Percentiles rank a stretch among this genome's conserved stretches.
phyloP scores from a whole-genome alignment of 1,284 basidiomycete genomes.

The Ceratobasidium sp. region DNA sequence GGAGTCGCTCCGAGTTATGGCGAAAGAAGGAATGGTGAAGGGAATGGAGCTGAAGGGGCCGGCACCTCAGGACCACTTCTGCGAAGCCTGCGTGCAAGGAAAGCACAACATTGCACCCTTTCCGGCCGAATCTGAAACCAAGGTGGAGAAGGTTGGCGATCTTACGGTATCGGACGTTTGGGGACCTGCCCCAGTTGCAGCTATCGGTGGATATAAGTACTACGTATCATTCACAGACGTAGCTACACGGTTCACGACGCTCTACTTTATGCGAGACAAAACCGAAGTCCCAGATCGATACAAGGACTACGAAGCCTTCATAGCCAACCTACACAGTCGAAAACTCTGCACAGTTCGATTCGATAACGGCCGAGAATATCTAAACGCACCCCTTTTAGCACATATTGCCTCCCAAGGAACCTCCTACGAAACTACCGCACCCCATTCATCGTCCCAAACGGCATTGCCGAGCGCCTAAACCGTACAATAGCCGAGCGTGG shows the following conservation, averaged over 20 bases:
- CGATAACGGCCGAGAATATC: background rate
- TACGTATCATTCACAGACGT: conserved; percentile 46
- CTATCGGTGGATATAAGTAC: conserved; percentile 47
- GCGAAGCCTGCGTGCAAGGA: conserved; percentile 8
- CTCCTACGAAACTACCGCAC: conserved; percentile 34
- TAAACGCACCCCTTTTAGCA: background rate
- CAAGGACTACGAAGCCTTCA: conserved; percentile 18
- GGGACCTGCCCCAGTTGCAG: conserved; percentile 47
- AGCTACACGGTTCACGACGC: background rate
- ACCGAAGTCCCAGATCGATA: background rate
- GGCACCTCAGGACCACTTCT: background rate
- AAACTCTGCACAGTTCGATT: background rate
- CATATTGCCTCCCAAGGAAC: conserved; percentile 34
- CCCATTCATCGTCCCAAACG: conserved; percentile 44
- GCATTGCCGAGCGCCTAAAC: conserved; percentile 43
- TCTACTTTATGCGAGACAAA: conserved; percentile 8
- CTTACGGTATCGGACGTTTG: conserved; percentile 50
- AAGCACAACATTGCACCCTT: conserved; percentile 5
- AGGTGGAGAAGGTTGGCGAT: conserved; percentile 39
- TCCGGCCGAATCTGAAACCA: background rate
- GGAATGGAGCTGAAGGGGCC: conserved; percentile 16
- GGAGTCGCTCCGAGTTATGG: background rate
- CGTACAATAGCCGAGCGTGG: conserved; percentile 20
- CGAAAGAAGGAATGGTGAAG: conserved; percentile 9
- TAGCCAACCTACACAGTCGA: background rate